These are phyloP conservation scores for Schwanniomyces yamadae DNA, from an alignment of 805 yeast genomes.

Conservation along the genomic window DNA sequence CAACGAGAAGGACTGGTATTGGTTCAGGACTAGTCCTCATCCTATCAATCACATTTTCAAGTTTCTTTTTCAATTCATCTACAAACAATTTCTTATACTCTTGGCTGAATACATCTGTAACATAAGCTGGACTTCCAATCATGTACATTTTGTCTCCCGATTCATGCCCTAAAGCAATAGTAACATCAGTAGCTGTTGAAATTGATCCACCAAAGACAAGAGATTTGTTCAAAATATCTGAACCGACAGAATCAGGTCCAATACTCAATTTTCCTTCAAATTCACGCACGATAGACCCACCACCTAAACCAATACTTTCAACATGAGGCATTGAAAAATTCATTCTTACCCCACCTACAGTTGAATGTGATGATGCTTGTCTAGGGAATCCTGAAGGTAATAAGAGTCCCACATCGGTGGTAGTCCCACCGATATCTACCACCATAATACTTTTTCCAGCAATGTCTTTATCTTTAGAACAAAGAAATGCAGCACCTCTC, in stretches of 20 bases:
- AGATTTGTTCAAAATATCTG: slow-evolving; percentile 33
- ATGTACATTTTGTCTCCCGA: slow-evolving; percentile 8
- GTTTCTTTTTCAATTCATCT: slow-evolving; percentile 21
- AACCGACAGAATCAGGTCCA: slow-evolving; percentile 52
- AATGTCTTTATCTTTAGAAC: slow-evolving; percentile 13
- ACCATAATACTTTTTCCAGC: slow-evolving; percentile 16
- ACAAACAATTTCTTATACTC: slow-evolving; percentile 6
- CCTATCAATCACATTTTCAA: slow-evolving; percentile 42
- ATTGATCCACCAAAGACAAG: slow-evolving; percentile 43
- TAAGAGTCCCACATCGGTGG: slow-evolving; percentile 49
- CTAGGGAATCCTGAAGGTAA: slow-evolving; percentile 48
- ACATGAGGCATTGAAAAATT: slow-evolving; percentile 53
- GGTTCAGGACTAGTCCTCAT: slow-evolving; percentile 47
- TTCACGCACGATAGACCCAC: slow-evolving; percentile 45
- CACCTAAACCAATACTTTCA: slow-evolving; percentile 50
- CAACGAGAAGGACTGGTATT: slow-evolving; percentile 44
- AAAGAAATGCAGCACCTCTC: slow-evolving; percentile 47
- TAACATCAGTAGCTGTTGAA: slow-evolving; percentile 40
- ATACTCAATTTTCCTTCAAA: slow-evolving; percentile 22
- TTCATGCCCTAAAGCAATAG: slow-evolving; percentile 18
- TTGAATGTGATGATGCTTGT: slow-evolving; percentile 42
- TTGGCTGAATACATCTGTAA: slow-evolving; percentile 14
- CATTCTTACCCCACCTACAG: slow-evolving; percentile 49
- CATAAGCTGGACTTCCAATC: slow-evolving; percentile 25
- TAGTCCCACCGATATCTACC: slow-evolving; percentile 53